Conservation (phyloP, 23 red algal genomes). For the Gracilariopsis chorda region DNA sequence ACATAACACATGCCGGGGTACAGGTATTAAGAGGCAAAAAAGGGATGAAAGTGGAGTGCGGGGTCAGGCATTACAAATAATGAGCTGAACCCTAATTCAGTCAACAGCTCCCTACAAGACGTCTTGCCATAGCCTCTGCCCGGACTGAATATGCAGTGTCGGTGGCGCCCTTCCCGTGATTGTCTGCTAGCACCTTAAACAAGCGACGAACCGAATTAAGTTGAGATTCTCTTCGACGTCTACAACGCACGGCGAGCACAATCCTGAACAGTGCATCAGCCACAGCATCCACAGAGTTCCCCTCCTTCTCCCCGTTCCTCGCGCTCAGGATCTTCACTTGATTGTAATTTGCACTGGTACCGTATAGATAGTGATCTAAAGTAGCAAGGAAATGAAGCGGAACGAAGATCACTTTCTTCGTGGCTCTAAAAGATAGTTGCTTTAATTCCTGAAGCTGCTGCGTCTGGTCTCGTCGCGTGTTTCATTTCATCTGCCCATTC, state of each 20-base stretch:
- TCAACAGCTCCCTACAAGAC: not conserved
- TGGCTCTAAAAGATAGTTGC: slow-evolving; percentile 1
- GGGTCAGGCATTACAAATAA: slow-evolving; percentile 50
- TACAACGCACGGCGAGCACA: not conserved
- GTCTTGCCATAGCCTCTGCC: slow-evolving; percentile 20
- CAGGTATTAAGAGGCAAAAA: not conserved
- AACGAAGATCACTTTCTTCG: not conserved
- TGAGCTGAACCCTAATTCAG: slow-evolving; percentile 2
- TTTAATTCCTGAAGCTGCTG: slow-evolving; percentile 20
- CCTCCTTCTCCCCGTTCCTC: slow-evolving; percentile 3
- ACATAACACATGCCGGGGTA: not conserved
- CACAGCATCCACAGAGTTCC: slow-evolving; percentile 15
- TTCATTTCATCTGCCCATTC: not conserved
- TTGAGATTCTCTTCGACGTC: not conserved
- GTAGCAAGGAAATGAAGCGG: not conserved
- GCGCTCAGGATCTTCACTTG: slow-evolving; percentile 27
- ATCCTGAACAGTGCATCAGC: slow-evolving; percentile 32
- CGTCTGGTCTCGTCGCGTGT: not conserved
- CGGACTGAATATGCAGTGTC: not conserved
- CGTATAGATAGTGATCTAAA: slow-evolving; percentile 9
- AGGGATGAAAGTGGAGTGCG: not conserved
- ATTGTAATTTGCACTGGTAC: slow-evolving; percentile 9
- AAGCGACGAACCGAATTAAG: not conserved
- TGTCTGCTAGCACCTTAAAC: not conserved
- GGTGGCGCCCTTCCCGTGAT: not conserved